Percentiles rank a stretch among this genome's conserved stretches.
Evolutionary conservation across 1,139 yeast genomes (phyloP).

Genomic region (Suhomyces bolitotheri): DNA sequence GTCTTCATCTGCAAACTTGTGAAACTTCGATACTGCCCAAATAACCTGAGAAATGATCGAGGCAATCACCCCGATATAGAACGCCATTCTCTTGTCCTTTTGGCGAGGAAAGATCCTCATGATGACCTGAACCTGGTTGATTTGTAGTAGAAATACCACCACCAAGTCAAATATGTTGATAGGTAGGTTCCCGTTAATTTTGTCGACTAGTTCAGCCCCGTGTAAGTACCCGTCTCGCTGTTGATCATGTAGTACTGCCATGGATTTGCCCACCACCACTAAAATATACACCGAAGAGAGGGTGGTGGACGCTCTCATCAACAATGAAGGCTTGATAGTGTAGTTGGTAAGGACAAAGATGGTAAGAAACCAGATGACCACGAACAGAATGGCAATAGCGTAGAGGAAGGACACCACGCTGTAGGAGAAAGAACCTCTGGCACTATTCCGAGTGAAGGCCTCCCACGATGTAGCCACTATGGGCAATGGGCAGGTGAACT

Average conservation of each 20-base stretch:
- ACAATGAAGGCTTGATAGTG: constrained; percentile 53
- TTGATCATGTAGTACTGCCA: constrained; percentile 47
- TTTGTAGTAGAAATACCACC: constrained; percentile 59
- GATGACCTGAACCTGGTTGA: constrained; percentile 75
- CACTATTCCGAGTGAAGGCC: constrained; percentile 29
- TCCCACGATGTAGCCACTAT: constrained; percentile 42
- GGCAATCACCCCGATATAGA: constrained; percentile 60
- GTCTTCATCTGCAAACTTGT: constrained; percentile 32
- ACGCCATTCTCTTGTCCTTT: constrained; percentile 66
- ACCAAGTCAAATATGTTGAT: constrained; percentile 65
- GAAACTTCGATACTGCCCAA: constrained; percentile 68
- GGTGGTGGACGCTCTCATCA: constrained; percentile 46
- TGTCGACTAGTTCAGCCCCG: constrained; percentile 49
- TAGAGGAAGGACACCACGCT: constrained; percentile 63
- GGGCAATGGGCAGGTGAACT: constrained; percentile 38
- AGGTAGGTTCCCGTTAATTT: constrained; percentile 47
- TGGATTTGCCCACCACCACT: constrained; percentile 49
- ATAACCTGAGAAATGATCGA: constrained; percentile 61
- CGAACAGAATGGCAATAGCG: constrained; percentile 64
- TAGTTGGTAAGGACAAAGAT: constrained; percentile 63
- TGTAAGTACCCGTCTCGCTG: constrained; percentile 58
- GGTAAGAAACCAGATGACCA: constrained; percentile 64
- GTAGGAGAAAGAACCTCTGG: constrained; percentile 50
- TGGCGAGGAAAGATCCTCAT: constrained; percentile 72
- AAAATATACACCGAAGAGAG: constrained; percentile 56